Evolutionary conservation across 495 filamentous ascomycete species (phyloP).

Genomic region (Podospora pseudocomata): DNA sequence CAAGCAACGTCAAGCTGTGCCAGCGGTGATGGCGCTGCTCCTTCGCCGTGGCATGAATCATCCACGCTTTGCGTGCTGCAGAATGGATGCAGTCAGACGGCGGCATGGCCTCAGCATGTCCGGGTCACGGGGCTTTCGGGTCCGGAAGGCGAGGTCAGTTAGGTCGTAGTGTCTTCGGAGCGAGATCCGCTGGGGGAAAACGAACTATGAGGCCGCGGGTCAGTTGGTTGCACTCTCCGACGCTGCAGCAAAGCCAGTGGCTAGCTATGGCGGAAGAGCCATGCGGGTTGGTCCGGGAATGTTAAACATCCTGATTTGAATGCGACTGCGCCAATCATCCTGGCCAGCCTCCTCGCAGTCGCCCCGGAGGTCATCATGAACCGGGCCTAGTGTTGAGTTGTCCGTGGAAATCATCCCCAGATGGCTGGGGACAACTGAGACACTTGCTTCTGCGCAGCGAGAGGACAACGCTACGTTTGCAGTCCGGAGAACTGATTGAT

Average conservation of each 20-base stretch:
- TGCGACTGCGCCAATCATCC: conserved; percentile 1
- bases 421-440: not conserved
- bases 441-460: not conserved
- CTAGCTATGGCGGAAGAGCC: not conserved
- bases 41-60: not conserved
- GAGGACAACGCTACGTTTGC: not conserved
- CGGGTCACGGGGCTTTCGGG: conserved; percentile 2
- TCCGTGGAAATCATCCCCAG: not conserved
- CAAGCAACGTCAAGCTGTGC: not conserved
- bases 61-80: not conserved
- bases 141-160: not conserved
- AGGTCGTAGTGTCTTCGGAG: conserved; percentile 5
- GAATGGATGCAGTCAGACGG: conserved; percentile 7
- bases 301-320: conserved; percentile 4
- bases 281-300: conserved; percentile 2
- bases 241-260: not conserved
- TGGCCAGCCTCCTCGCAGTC: not conserved
- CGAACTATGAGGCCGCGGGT: not conserved
- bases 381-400: not conserved
- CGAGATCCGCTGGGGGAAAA: not conserved
- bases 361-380: not conserved
- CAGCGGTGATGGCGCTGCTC: not conserved
- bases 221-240: conserved; percentile 1
- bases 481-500: not conserved
- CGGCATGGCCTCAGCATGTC: conserved; percentile 1